phyloP scores from a whole-genome alignment of 495 filamentous ascomycete species.

The Daldinia grandis region DNA sequence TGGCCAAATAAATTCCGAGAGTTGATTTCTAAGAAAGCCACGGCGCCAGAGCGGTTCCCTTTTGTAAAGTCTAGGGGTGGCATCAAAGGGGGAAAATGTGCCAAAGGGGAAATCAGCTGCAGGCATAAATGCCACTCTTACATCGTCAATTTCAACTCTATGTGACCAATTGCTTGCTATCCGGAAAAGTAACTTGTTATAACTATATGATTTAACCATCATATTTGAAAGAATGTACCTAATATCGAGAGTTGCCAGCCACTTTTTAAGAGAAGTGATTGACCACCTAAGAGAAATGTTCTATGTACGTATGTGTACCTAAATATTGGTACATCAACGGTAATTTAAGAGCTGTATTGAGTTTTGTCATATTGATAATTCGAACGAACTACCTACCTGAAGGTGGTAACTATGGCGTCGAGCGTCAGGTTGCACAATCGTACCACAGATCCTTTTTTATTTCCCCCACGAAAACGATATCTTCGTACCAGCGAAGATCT shows the following conservation, averaged over 20 bases:
- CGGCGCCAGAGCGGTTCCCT: conserved; percentile 25
- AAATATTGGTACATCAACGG: neutral
- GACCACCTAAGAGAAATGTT: neutral
- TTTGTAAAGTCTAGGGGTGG: neutral
- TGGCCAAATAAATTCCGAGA: conserved; percentile 33
- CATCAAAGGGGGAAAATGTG: conserved; percentile 5
- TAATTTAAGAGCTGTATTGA: neutral
- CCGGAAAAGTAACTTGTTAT: neutral
- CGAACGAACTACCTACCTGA: neutral
- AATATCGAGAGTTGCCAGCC: neutral
- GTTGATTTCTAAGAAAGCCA: conserved; percentile 27
- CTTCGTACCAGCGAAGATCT: conserved; percentile 32
- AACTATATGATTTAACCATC: neutral
- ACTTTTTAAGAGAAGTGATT: neutral
- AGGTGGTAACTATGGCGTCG: neutral
- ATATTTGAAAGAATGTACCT: neutral
- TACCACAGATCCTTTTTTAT: neutral
- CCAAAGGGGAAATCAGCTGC: conserved; percentile 31
- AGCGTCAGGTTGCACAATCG: neutral
- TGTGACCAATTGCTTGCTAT: conserved; percentile 21
- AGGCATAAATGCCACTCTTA: conserved; percentile 28
- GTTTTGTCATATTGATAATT: neutral
- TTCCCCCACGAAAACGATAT: conserved; percentile 21
- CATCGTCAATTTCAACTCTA: conserved; percentile 27
- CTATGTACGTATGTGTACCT: neutral